phyloP scores from a whole-genome alignment of 2,329 filamentous ascomycete genomes.

The Periconia macrospinosa region DNA sequence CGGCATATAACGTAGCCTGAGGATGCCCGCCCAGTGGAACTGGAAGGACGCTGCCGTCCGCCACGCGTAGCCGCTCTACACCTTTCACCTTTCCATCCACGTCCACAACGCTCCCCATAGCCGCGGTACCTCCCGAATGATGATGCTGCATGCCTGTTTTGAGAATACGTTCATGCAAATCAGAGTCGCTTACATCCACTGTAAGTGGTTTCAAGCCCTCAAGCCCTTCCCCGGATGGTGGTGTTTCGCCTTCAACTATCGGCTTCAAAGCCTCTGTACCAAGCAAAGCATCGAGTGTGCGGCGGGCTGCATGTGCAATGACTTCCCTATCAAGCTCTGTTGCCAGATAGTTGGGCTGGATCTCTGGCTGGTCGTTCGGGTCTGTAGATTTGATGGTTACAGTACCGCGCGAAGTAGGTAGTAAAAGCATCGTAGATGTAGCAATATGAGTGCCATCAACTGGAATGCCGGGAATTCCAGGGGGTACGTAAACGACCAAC shows the following conservation, averaged over 20 bases:
- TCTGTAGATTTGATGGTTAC: constrained; percentile 12
- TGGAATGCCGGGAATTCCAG: constrained; percentile 12
- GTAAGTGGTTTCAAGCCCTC: constrained; percentile 6
- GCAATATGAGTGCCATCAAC: constrained; percentile 19
- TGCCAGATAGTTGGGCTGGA: constrained; percentile 12
- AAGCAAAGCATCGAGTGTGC: constrained; percentile 6
- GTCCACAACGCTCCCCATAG: constrained; percentile 19
- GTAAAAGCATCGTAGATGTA: constrained; percentile 8
- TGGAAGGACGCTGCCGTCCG: constrained; percentile 17
- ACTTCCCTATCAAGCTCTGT: constrained; percentile 13
- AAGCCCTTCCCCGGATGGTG: constrained; percentile 2
- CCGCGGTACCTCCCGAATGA: constrained; percentile 15
- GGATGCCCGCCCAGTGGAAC: constrained; percentile 14
- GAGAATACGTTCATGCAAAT: constrained; percentile 9
- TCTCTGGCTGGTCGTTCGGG: constrained; percentile 9
- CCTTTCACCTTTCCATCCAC: constrained; percentile 12
- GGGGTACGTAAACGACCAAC: constrained; percentile 10
- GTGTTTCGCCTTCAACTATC: constrained; percentile 1
- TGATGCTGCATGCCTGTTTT: constrained; percentile 4
- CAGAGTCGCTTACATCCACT: constrained; percentile 3
- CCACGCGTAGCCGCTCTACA: constrained; percentile 12
- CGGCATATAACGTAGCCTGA: constrained; percentile 18
- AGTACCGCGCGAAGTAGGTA: constrained; percentile 18
- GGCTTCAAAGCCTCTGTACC: not conserved
- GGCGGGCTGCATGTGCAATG: constrained; percentile 8